Percentiles rank a stretch among this genome's conserved stretches.
Evolutionary conservation across 2,329 filamentous ascomycete genomes (phyloP).

Genomic region (Akanthomyces dipterigenus): DNA sequence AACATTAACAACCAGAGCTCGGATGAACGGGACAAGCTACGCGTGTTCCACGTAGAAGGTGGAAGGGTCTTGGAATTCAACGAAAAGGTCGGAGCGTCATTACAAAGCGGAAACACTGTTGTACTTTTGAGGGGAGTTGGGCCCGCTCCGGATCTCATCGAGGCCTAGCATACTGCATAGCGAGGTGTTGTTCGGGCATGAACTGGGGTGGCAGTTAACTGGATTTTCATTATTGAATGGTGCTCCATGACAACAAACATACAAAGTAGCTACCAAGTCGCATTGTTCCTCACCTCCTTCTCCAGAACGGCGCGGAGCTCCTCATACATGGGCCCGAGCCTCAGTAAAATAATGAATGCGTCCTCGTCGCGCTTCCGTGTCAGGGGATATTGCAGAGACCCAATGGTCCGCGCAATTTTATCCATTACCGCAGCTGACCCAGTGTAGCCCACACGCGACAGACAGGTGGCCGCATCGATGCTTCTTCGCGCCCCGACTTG

Average conservation of each 20-base stretch:
- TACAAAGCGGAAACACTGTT: conserved; percentile 82
- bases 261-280: background rate
- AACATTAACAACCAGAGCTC: conserved; percentile 77
- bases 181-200: background rate
- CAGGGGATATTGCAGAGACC: conserved; percentile 15
- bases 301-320: conserved; percentile 8
- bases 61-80: conserved; percentile 80
- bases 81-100: conserved; percentile 69
- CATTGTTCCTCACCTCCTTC: background rate
- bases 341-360: conserved; percentile 9
- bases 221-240: background rate
- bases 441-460: conserved; percentile 12
- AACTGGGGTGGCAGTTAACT: background rate
- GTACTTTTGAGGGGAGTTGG: conserved; percentile 82
- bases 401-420: conserved; percentile 13
- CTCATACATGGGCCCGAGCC: conserved; percentile 15
- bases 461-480: conserved; percentile 15
- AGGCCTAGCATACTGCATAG: conserved; percentile 30
- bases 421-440: conserved; percentile 10
- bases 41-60: conserved; percentile 90
- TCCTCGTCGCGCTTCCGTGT: conserved; percentile 7
- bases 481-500: conserved; percentile 14
- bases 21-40: conserved; percentile 69
- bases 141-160: conserved; percentile 66
- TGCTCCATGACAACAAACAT: background rate